A percentile compares a stretch with the other conserved stretches of the same genome.
These are phyloP conservation scores for Pyronema domesticum DNA, from an alignment of 495 filamentous ascomycete species.

Conservation along the genomic window DNA sequence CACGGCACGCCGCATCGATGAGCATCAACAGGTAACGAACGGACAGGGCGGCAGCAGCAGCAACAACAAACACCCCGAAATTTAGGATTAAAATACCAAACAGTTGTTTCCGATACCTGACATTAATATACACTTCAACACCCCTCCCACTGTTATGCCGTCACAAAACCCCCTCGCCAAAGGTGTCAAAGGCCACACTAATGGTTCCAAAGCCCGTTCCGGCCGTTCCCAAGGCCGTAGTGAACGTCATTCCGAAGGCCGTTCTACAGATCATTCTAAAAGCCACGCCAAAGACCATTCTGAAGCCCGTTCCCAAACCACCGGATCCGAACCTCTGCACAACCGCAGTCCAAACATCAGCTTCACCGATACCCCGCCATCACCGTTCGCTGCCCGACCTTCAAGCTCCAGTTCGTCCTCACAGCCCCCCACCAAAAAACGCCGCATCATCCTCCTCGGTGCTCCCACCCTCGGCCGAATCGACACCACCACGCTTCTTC, in stretches of 20 bases:
- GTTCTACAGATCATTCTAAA: not conserved
- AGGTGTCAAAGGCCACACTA: too few species aligned
- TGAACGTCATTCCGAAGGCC: not conserved
- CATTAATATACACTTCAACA: too few species aligned
- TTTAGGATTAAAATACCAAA: too few species aligned
- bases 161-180: too few species aligned
- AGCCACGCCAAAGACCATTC: not conserved
- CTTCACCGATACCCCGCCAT: not conserved
- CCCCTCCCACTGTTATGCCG: too few species aligned
- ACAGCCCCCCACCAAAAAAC: not conserved
- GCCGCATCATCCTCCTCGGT: not conserved
- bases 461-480: conserved; percentile 8
- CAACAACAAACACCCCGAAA: too few species aligned
- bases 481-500: conserved; percentile 7
- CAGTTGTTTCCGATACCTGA: too few species aligned
- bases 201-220: not conserved
- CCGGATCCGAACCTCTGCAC: not conserved
- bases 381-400: not conserved
- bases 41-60: too few species aligned
- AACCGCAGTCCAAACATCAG: not conserved
- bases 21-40: too few species aligned
- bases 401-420: not conserved
- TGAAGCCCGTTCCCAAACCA: not conserved
- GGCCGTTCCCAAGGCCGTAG: not conserved
- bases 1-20: too few species aligned